phyloP scores from a whole-genome alignment of 441 rosid species.

The Corymbia calophylla region DNA sequence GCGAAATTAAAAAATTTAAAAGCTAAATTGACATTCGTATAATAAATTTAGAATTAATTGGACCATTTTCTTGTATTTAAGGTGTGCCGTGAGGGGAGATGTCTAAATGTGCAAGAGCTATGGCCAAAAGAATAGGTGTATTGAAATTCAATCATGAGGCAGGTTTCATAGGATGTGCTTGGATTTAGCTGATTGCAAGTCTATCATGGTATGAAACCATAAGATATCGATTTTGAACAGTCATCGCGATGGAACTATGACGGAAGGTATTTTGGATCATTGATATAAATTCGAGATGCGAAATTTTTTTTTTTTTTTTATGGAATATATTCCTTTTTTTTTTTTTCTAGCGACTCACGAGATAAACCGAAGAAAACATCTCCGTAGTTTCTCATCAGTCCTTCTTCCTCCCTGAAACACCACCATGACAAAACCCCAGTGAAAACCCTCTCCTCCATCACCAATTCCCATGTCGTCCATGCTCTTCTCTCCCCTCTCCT shows the following conservation, averaged over 20 bases:
- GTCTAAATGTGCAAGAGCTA: background rate
- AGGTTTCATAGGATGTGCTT: background rate
- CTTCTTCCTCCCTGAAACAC: background rate
- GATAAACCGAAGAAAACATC: background rate
- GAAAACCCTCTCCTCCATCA: background rate
- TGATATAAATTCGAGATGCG: fast-evolving
- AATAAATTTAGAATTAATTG: background rate
- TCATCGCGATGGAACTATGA: background rate
- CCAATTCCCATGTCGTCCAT: background rate
- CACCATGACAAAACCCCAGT: background rate
- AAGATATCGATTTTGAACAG: background rate
- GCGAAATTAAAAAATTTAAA: background rate
- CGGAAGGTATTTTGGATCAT: background rate
- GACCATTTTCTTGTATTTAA: too few species aligned
- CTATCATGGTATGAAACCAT: too few species aligned
- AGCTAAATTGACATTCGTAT: too few species aligned
- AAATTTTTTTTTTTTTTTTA: background rate
- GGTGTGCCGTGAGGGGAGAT: background rate
- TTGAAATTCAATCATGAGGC: background rate
- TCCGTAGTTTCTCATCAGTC: background rate
- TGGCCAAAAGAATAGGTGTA: background rate
- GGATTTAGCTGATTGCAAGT: background rate
- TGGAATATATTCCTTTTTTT: too few species aligned
- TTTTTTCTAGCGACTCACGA: background rate
- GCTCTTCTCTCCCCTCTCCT: background rate